Evolutionary conservation across 2,329 filamentous ascomycete genomes (phyloP), one percentile per base, ranked within the genome.

Genomic region (Lachnellula cervina): DNA sequence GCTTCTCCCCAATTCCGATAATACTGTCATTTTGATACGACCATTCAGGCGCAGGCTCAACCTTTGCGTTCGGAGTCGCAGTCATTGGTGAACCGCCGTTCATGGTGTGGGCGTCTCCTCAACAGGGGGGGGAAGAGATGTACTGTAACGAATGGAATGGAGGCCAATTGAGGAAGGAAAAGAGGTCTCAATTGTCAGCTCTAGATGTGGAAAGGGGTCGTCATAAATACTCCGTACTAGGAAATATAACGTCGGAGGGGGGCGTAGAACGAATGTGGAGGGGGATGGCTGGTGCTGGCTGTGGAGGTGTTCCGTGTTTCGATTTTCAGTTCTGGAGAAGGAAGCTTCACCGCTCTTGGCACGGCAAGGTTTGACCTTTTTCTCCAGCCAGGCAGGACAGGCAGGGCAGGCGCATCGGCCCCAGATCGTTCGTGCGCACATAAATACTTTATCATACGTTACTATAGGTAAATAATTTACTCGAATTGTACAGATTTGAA

Each of bases 31-130:
- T 63, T 32, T 60, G 51, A 42, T 57, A 55, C 47, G 51, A 42
- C 61, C 55, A 60, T 49, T 62, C 55, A 32, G 59, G 61, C 32
- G 54, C 57, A 54, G 45, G 53, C 37, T 59, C 56, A 25, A 50
- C 32, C 51, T 62, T 62, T 44, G 57, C 57, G 19, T 59, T 47
- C 34, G 55, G 49, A 43, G 51, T 35, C 32, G 47, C 43, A 42
- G 48, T 52, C 46, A 46, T 17, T 28, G 58, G 43, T 34, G 55
- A 54, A 37, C 52, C 43, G 56, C 60, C 49, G 59, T 35, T 58
- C 64, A 64, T 64, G 47, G 58, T 59, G 52, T 21, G 40, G n/a
- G 38, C 17, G 17, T 34, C 47, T n/a, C 11, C 47, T 38, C 47
- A n/a, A 49, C 25, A 16, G 21, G 21, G 49, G 32, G 42, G 56